Evolutionary conservation across 1,284 basidiomycete species (phyloP).

Genomic region (Dichomitus squalens): DNA sequence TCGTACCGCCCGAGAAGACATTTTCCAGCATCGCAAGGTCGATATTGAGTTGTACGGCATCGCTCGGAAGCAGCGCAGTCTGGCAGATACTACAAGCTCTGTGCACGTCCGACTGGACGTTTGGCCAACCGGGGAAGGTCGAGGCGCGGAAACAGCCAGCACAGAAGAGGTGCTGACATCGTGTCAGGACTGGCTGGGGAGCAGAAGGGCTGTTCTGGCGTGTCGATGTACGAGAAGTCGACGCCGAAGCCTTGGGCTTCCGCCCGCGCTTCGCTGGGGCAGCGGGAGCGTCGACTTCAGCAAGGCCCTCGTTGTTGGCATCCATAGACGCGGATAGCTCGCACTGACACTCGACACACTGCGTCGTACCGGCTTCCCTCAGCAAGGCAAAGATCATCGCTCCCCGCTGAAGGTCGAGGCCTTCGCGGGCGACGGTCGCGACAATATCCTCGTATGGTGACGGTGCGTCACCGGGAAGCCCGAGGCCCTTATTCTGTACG

Average conservation of each 20-base stretch:
- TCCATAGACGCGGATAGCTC: conserved; percentile 69
- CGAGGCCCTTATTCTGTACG: conserved; percentile 70
- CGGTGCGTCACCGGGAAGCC: conserved; percentile 45
- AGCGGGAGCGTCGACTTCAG: conserved; percentile 53
- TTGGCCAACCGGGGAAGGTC: conserved; percentile 81
- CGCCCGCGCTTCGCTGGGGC: conserved; percentile 60
- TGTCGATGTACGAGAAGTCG: conserved; percentile 63
- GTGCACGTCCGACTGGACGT: conserved; percentile 55
- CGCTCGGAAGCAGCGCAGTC: conserved; percentile 57
- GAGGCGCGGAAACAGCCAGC: conserved; percentile 76
- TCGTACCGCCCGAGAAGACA: conserved; percentile 34
- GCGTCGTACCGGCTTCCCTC: conserved; percentile 83
- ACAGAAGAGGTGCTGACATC: conserved; percentile 94
- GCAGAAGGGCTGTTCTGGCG: conserved; percentile 67
- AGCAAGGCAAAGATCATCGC: conserved; percentile 80
- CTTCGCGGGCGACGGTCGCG: conserved; percentile 76
- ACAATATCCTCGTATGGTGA: conserved; percentile 71
- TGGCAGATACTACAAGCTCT: conserved; percentile 80
- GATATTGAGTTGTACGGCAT: conserved; percentile 78
- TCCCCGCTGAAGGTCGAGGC: conserved; percentile 79
- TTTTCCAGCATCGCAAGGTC: conserved; percentile 45
- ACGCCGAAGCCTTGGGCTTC: conserved; percentile 51
- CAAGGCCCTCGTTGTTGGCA: conserved; percentile 46
- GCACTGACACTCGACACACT: conserved; percentile 84
- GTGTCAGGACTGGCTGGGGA: conserved; percentile 75